Evolutionary conservation across 495 filamentous ascomycete genomes (phyloP), one percentile per base, ranked within the genome.

Genomic region (Aspergillus mulundensis): DNA sequence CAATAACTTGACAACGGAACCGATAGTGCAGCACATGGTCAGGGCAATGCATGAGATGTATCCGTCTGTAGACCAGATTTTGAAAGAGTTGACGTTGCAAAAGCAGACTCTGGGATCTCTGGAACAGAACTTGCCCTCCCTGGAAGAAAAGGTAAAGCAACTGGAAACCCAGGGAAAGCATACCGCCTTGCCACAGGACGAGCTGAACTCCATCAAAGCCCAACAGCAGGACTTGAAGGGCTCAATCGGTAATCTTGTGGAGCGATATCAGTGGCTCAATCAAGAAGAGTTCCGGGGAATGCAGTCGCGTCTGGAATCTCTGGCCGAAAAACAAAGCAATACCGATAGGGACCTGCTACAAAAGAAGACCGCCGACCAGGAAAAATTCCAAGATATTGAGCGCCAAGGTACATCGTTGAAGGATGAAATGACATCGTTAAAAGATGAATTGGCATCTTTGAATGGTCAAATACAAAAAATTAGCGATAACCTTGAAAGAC

Each of bases 31-130:
- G 32, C 52, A 61, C 11, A 77, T 77, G 65, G 34, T 72, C n/a
- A 50, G 54, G 38, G 66, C 62, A 5, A 67, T 77, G 54, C 64
- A 68, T 12, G 66, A 73, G 50, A 70, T 73, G 65, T 74, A 72
- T 32, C 71, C 71, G 3, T 64, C 60, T 10, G 30, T 58, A 45
- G 50, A 47, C 30, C 61, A 59, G 12, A 21, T 68, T 30, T 40
- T 48, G 7, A 57, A 62, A 3, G 56, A 58, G 24, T 32, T 59
- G 10, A 40, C 43, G 7, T n/a, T 21, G 18, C 30, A 53, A 1
- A 53, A 41, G 32, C n/a, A 15, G 2, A 10, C 19, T 10, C 28
- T 59, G 21, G 57, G 54, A 3, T n/a, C 19, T 10, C 28, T 59
- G 21, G 57, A 59, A 8, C 53, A 20, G 11, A 18, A 16, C 7